These are phyloP conservation scores for Candida qinlingensis DNA, from an alignment of 805 yeast genomes.

Conservation along the genomic window DNA sequence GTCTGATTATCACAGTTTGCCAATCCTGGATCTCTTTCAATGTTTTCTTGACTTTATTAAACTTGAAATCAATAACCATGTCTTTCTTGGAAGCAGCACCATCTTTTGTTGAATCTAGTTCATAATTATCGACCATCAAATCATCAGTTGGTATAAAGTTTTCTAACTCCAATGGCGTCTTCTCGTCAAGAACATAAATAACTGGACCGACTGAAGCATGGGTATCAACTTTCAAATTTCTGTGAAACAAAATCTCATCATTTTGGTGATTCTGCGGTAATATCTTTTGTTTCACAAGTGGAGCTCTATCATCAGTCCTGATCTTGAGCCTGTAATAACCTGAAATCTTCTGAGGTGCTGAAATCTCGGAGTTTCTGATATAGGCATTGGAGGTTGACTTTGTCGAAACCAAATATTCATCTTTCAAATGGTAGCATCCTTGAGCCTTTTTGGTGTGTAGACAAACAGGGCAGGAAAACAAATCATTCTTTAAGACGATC, in stretches of 20 bases:
- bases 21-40: neutral
- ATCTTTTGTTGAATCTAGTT: neutral
- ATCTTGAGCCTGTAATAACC: constrained; percentile 4
- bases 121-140: neutral
- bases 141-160: neutral
- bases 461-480: constrained; percentile 9
- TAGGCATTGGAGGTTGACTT: constrained; percentile 5
- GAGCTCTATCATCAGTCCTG: neutral
- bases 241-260: constrained; percentile 13
- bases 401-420: neutral
- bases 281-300: constrained; percentile 4
- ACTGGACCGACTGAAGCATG: constrained; percentile 5
- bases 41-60: neutral
- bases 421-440: constrained; percentile 4
- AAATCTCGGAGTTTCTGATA: neutral
- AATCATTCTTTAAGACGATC: constrained; percentile 9
- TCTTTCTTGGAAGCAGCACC: neutral
- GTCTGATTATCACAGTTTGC: constrained; percentile 4
- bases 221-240: constrained; percentile 8
- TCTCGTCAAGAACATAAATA: constrained; percentile 7
- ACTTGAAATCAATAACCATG: constrained; percentile 6
- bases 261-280: constrained; percentile 3
- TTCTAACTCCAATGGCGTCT: constrained; percentile 5
- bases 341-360: neutral
- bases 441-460: constrained; percentile 2